phyloP scores from a whole-genome alignment of 371 early-diverging fungal genomes.

The Mucor plumbeus region DNA sequence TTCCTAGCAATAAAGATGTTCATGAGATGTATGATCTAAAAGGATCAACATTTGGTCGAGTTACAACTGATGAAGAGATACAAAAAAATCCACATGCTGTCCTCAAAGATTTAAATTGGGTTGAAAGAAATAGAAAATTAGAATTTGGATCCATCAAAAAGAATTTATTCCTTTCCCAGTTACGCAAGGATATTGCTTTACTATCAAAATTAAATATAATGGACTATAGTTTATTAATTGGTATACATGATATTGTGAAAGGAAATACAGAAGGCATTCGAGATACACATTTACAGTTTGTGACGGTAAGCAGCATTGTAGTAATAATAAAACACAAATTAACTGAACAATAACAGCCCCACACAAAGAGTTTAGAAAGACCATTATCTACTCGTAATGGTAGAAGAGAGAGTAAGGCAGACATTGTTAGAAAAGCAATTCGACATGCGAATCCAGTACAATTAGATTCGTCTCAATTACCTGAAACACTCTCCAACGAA shows the following conservation, averaged over 20 bases:
- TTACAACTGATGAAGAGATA: constrained; percentile 69
- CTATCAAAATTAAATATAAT: constrained; percentile 84
- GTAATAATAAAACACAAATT: background rate
- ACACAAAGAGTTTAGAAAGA: constrained; percentile 14
- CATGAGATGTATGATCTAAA: constrained; percentile 95
- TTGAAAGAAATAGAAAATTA: constrained; percentile 67
- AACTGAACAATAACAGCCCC: background rate
- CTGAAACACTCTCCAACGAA: constrained; percentile 52
- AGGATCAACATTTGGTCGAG: constrained; percentile 49
- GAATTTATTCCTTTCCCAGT: constrained; percentile 74
- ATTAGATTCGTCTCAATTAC: constrained; percentile 58
- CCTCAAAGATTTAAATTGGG: constrained; percentile 95
- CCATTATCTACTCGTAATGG: background rate
- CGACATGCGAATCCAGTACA: constrained; percentile 69
- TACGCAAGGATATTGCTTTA: constrained; percentile 83
- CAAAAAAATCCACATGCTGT: constrained; percentile 78
- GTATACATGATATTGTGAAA: constrained; percentile 83
- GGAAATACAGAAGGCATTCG: constrained; percentile 87
- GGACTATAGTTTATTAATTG: constrained; percentile 96
- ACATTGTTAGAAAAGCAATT: constrained; percentile 71
- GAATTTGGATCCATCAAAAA: constrained; percentile 83
- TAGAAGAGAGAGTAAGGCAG: constrained; percentile 60
- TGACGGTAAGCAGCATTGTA: constrained; percentile 1
- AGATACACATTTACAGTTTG: constrained; percentile 60
- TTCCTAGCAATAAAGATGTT: constrained; percentile 93